Percentiles rank a stretch among this genome's conserved stretches.
These are phyloP conservation scores for Cladosporium oxysporum DNA, from an alignment of 2,329 filamentous ascomycete species.

Conservation along the genomic window DNA sequence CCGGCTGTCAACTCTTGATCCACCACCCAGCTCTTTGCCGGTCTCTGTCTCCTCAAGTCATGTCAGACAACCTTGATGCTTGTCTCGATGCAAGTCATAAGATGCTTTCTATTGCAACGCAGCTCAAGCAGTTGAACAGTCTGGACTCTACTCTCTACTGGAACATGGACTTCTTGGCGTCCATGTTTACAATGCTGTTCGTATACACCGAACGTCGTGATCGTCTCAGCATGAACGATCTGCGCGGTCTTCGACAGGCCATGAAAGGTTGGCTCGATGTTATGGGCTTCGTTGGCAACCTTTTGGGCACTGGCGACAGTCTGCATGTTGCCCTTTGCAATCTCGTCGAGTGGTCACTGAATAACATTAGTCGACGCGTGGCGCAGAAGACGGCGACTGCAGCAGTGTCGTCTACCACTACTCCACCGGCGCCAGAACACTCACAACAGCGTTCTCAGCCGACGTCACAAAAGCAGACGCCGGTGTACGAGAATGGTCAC, in stretches of 20 bases:
- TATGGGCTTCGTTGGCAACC: slow-evolving; percentile 64
- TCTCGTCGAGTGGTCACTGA: slow-evolving; percentile 52
- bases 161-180: slow-evolving; percentile 69
- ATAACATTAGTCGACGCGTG: slow-evolving; percentile 49
- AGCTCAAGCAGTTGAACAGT: slow-evolving; percentile 64
- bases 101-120: slow-evolving; percentile 61
- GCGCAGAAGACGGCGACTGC: slow-evolving; percentile 43
- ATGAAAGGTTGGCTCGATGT: slow-evolving; percentile 71
- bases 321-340: slow-evolving; percentile 51
- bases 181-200: slow-evolving; percentile 72
- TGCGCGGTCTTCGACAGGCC: slow-evolving; percentile 63
- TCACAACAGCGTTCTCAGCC: slow-evolving; percentile 4
- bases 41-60: slow-evolving; percentile 59
- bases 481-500: slow-evolving; percentile 1
- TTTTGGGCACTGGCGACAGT: slow-evolving; percentile 60
- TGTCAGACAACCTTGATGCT: slow-evolving; percentile 55
- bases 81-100: slow-evolving; percentile 67
- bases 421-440: slow-evolving; percentile 13
- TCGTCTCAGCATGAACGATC: slow-evolving; percentile 58
- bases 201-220: slow-evolving; percentile 68
- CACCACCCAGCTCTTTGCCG: slow-evolving; percentile 56
- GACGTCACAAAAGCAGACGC: slow-evolving; percentile 7
- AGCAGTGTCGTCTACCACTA: slow-evolving; percentile 42
- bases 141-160: slow-evolving; percentile 80
- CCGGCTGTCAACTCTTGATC: slow-evolving; percentile 53